Evolutionary conservation across 2,329 filamentous ascomycete genomes (phyloP).

Genomic region (Zalaria sp.): DNA sequence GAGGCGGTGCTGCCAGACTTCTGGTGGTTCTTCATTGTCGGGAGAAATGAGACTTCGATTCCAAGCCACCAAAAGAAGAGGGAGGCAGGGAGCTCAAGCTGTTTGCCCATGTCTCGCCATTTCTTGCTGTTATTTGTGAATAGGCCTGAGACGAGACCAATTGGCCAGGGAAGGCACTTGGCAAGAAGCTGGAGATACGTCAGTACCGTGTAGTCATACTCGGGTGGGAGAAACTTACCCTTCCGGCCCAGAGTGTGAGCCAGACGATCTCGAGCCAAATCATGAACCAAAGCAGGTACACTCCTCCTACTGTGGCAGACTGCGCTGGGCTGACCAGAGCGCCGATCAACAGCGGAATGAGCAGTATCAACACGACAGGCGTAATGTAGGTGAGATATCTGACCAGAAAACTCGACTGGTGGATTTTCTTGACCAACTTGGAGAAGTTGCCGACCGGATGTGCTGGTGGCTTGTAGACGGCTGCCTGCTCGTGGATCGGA

Average conservation of each 20-base stretch:
- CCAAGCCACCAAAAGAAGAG: slow-evolving; percentile 88
- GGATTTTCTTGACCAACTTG: slow-evolving; percentile 50
- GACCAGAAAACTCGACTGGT: slow-evolving; percentile 50
- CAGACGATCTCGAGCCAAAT: slow-evolving; percentile 93
- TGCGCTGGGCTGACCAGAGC: slow-evolving; percentile 38
- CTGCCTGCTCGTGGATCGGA: slow-evolving; percentile 52
- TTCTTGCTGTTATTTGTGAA: slow-evolving; percentile 84
- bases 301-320: slow-evolving; percentile 49
- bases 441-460: slow-evolving; percentile 48
- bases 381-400: slow-evolving; percentile 60
- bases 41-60: slow-evolving; percentile 71
- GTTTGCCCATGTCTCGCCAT: slow-evolving; percentile 77
- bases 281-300: slow-evolving; percentile 76
- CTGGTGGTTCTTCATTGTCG: slow-evolving; percentile 60
- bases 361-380: slow-evolving; percentile 47
- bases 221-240: slow-evolving; percentile 14
- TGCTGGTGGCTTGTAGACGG: slow-evolving; percentile 49
- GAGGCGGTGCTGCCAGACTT: slow-evolving; percentile 36
- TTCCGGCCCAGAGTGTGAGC: slow-evolving; percentile 73
- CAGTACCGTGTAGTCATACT: slow-evolving; percentile 18
- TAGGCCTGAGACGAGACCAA: slow-evolving; percentile 53
- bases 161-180: slow-evolving; percentile 48
- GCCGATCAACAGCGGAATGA: slow-evolving; percentile 55
- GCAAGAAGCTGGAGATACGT: slow-evolving; percentile 34
- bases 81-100: slow-evolving; percentile 72